phyloP scores from a whole-genome alignment of 2,329 filamentous ascomycete genomes.

The Seiridium unicorne region DNA sequence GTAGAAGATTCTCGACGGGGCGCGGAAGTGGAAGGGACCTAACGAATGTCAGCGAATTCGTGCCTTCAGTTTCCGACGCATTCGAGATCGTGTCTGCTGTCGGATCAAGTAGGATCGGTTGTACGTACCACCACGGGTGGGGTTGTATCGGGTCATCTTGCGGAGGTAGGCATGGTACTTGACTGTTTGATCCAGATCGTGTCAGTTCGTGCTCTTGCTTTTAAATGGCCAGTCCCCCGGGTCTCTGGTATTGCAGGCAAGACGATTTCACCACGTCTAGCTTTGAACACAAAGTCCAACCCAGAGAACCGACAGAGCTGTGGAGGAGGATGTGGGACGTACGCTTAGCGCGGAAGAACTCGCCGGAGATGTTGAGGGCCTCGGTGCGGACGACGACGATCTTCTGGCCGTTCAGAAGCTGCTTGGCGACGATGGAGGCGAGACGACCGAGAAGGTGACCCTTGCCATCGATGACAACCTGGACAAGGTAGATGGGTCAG shows the following conservation, averaged over 20 bases:
- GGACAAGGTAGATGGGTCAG: slow-evolving; percentile 24
- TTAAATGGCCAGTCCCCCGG: not conserved
- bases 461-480: slow-evolving; percentile 99
- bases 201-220: slow-evolving; percentile 10
- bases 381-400: slow-evolving; percentile 98
- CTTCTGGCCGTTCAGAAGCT: slow-evolving; percentile 98
- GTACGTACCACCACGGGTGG: slow-evolving; percentile 88
- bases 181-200: slow-evolving; percentile 68
- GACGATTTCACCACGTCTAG: not conserved
- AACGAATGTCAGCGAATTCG: slow-evolving; percentile 28
- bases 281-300: not conserved
- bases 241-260: too few relatives aligned
- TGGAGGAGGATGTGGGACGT: slow-evolving; percentile 53
- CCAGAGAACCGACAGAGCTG: not conserved
- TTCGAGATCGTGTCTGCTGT: not conserved
- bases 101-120: slow-evolving; percentile 6
- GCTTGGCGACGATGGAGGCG: slow-evolving; percentile 97
- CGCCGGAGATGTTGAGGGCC: slow-evolving; percentile 99
- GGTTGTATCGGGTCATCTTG: slow-evolving; percentile 99
- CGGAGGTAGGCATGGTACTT: slow-evolving; percentile 99
- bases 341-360: slow-evolving; percentile 99
- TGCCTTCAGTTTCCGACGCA: not conserved
- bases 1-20: slow-evolving; percentile 99
- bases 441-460: slow-evolving; percentile 99
- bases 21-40: slow-evolving; percentile 99